These are phyloP conservation scores for Aureobasidium musti DNA, from an alignment of 2,329 filamentous ascomycete genomes.

Conservation along the genomic window DNA sequence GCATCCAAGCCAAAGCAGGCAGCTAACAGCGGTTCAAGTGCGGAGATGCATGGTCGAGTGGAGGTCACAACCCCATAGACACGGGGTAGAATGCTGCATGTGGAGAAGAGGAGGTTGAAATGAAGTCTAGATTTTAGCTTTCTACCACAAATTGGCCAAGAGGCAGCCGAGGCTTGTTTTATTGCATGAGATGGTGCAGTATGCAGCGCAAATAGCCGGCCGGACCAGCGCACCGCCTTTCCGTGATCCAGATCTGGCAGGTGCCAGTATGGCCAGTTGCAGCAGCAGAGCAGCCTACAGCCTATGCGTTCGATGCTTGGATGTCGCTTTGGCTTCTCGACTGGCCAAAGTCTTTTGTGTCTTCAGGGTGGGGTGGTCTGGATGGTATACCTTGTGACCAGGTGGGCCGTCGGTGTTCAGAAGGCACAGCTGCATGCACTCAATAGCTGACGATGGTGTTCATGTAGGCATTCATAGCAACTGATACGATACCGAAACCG, in stretches of 20 bases:
- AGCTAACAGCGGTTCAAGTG: constrained; percentile 11
- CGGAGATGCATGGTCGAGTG: constrained; percentile 6
- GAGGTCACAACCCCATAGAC: not conserved
- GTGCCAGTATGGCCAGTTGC: not conserved
- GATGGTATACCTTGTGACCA: not conserved
- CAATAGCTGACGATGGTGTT: not conserved
- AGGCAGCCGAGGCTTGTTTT: constrained; percentile 8
- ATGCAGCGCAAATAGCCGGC: constrained; percentile 4
- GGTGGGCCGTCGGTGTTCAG: not conserved
- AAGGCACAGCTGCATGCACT: not conserved
- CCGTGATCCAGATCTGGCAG: not conserved
- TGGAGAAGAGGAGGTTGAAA: constrained; percentile 8
- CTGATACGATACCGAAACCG: not conserved
- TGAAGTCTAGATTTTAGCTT: not conserved
- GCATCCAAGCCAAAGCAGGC: not conserved
- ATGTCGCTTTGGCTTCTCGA: not conserved
- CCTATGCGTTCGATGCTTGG: not conserved
- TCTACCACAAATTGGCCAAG: constrained; percentile 2
- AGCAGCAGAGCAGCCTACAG: not conserved
- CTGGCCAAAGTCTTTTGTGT: not conserved
- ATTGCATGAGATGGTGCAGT: not conserved
- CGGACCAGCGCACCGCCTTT: constrained; percentile 1
- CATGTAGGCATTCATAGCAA: not conserved
- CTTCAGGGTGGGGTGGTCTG: not conserved
- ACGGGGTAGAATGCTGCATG: not conserved